Conservation (phyloP, 495 filamentous ascomycete genomes). For the Bryoglossum gracile region DNA sequence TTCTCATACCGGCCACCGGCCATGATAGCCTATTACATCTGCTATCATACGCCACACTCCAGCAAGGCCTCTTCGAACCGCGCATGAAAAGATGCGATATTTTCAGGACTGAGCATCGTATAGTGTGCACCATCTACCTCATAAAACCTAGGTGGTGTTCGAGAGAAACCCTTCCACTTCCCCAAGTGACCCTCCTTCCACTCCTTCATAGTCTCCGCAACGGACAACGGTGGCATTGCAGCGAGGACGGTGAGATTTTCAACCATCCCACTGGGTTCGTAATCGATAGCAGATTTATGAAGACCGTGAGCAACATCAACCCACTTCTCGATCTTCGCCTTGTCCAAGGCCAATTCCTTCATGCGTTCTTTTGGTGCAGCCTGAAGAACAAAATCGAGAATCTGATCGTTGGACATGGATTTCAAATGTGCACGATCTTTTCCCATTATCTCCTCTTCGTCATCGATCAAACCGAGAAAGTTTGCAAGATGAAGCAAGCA, state of each 20-base stretch:
- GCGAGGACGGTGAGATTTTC: slow-evolving; percentile 40
- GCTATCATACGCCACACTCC: no score
- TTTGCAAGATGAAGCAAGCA: slow-evolving; percentile 40
- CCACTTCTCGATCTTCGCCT: slow-evolving; percentile 30
- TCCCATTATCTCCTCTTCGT: no score
- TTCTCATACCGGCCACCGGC: no score
- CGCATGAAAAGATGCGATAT: no score
- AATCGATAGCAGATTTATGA: slow-evolving; percentile 39
- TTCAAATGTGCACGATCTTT: slow-evolving; percentile 17
- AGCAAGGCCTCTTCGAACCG: no score
- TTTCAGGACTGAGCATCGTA: slow-evolving; percentile 32
- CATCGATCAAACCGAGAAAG: slow-evolving; percentile 43
- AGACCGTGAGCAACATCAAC: slow-evolving; percentile 31
- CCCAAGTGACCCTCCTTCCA: slow-evolving; percentile 35
- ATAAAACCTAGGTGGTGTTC: slow-evolving; percentile 23
- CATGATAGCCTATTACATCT: no score
- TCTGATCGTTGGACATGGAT: slow-evolving; percentile 10
- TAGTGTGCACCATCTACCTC: slow-evolving; percentile 35
- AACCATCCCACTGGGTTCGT: slow-evolving; percentile 40
- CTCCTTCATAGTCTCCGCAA: slow-evolving; percentile 30
- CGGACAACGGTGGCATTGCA: slow-evolving; percentile 30
- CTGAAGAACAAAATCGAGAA: slow-evolving; percentile 26
- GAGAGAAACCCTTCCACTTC: slow-evolving; percentile 38
- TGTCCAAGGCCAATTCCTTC: slow-evolving; percentile 33
- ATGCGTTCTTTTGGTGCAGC: slow-evolving; percentile 24